Evolutionary conservation across 805 yeast species (phyloP).

Genomic region (Lipomyces anomalus): DNA sequence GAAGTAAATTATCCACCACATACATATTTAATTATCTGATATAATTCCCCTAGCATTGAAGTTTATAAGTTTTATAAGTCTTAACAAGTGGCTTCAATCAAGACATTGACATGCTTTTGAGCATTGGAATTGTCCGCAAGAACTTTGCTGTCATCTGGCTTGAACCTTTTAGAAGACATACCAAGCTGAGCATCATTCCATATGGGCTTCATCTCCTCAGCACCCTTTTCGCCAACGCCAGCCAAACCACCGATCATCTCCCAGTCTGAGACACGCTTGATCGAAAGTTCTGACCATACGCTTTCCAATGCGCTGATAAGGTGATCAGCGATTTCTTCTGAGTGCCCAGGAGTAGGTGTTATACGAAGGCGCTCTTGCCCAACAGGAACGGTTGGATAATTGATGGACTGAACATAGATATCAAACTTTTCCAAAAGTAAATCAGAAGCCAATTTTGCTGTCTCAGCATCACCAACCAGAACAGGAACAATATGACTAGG

Average conservation of each 20-base stretch:
- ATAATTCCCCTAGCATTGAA: no score
- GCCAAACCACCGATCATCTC: slow-evolving; percentile 76
- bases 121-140: no score
- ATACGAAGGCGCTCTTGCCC: slow-evolving; percentile 95
- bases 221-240: slow-evolving; percentile 67
- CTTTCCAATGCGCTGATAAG: slow-evolving; percentile 73
- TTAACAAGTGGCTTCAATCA: no score
- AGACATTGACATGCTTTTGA: no score
- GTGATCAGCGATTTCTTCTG: slow-evolving; percentile 64
- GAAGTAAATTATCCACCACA: no score
- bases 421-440: slow-evolving; percentile 72
- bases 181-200: slow-evolving; percentile 88
- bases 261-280: slow-evolving; percentile 77
- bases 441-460: slow-evolving; percentile 89
- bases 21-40: no score
- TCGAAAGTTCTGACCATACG: slow-evolving; percentile 66
- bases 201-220: slow-evolving; percentile 51
- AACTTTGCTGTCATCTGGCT: no score
- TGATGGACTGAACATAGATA: slow-evolving; percentile 96
- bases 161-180: no score
- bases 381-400: slow-evolving; percentile 94
- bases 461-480: slow-evolving; percentile 87
- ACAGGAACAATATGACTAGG: slow-evolving; percentile 97
- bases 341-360: slow-evolving; percentile 99
- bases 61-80: no score